A percentile compares a stretch with the other conserved stretches of the same genome.
These are phyloP conservation scores for Ampelomyces quisqualis DNA, from an alignment of 2,329 filamentous ascomycete species.

Conservation along the genomic window DNA sequence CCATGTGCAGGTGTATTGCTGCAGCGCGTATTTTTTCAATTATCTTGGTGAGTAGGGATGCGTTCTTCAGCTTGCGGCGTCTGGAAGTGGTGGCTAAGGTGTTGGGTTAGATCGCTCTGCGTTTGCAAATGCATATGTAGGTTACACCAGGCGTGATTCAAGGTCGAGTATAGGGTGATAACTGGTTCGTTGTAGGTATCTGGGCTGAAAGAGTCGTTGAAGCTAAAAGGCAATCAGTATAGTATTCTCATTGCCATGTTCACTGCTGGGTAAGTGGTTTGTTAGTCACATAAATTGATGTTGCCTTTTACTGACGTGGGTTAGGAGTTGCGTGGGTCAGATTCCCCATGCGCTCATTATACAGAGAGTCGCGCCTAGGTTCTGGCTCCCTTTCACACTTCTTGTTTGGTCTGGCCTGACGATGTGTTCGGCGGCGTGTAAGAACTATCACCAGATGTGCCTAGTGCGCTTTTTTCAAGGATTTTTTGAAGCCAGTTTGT, in stretches of 20 bases:
- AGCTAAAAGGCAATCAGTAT: conserved; percentile 29
- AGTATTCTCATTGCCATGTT: conserved; percentile 34
- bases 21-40: conserved; percentile 37
- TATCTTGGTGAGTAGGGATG: conserved; percentile 31
- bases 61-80: neutral
- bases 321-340: conserved; percentile 28
- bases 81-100: conserved; percentile 1
- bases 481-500: conserved; percentile 31
- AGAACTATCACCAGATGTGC: conserved; percentile 29
- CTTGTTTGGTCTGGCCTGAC: conserved; percentile 33
- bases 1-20: conserved; percentile 30
- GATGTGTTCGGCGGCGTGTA: conserved; percentile 32
- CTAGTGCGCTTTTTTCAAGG: conserved; percentile 32
- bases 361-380: conserved; percentile 29
- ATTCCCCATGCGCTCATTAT: conserved; percentile 35
- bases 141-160: neutral
- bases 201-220: conserved; percentile 28
- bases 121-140: conserved; percentile 35
- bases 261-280: conserved; percentile 24
- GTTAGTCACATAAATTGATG: neutral
- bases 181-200: conserved; percentile 20
- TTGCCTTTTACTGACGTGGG: conserved; percentile 1
- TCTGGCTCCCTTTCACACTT: conserved; percentile 34
- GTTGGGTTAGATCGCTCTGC: conserved; percentile 21
- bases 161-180: neutral